Evolutionary conservation across 176 grass and related monocot species (phyloP).

Genomic region (Carex parvula): DNA sequence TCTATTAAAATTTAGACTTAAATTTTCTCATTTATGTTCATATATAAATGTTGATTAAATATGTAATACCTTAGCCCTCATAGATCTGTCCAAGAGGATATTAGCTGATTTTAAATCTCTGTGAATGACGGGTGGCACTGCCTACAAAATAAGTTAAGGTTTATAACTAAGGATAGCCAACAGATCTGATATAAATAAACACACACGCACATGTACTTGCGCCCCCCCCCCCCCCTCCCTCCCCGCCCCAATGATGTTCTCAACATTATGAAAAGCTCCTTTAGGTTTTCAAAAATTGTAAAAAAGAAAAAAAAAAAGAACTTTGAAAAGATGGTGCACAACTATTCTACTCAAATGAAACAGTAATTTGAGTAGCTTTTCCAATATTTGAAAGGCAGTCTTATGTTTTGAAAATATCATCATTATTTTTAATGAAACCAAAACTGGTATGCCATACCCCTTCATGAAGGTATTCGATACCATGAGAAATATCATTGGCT

Average conservation of each 20-base stretch:
- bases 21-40: neutral
- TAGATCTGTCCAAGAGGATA: slow-evolving; percentile 84
- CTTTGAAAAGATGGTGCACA: neutral
- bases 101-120: slow-evolving; percentile 96
- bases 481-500: slow-evolving; percentile 77
- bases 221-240: too few species aligned
- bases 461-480: slow-evolving; percentile 98
- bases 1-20: neutral
- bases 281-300: neutral
- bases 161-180: slow-evolving; percentile 24
- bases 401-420: neutral
- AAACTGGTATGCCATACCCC: slow-evolving; percentile 45
- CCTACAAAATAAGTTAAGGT: slow-evolving; percentile 47
- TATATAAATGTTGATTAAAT: slow-evolving; percentile 11
- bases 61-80: slow-evolving; percentile 75
- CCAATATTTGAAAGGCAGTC: neutral
- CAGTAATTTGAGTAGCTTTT: neutral
- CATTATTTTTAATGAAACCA: slow-evolving; percentile 3
- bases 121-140: slow-evolving; percentile 86
- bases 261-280: neutral
- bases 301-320: neutral
- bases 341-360: slow-evolving; percentile 6
- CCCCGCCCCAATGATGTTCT: neutral
- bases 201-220: neutral
- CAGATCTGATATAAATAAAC: neutral